phyloP scores from a whole-genome alignment of 2,329 filamentous ascomycete species.

The Ilyonectria robusta region DNA sequence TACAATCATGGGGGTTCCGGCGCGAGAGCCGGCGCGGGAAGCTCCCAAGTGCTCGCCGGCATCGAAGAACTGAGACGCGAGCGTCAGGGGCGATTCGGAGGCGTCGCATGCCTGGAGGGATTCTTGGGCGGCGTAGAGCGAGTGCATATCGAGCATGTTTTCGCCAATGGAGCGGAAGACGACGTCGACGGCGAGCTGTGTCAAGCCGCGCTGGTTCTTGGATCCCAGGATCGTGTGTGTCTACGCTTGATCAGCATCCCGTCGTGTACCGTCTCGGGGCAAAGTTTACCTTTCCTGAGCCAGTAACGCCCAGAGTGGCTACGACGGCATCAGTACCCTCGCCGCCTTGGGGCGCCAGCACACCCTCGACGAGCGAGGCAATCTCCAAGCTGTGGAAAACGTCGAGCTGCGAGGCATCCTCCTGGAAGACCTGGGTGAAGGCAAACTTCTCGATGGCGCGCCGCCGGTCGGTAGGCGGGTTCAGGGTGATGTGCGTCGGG shows the following conservation, averaged over 20 bases:
- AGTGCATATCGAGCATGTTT: slow-evolving; percentile 75
- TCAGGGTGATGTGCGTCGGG: slow-evolving; percentile 81
- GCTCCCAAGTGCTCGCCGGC: slow-evolving; percentile 72
- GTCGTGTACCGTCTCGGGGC: slow-evolving; percentile 5
- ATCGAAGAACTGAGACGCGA: slow-evolving; percentile 84
- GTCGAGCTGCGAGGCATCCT: slow-evolving; percentile 86
- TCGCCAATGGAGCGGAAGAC: slow-evolving; percentile 86
- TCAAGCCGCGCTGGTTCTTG: slow-evolving; percentile 86
- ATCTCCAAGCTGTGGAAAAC: slow-evolving; percentile 87
- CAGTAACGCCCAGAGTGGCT: slow-evolving; percentile 93
- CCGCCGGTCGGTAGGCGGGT: slow-evolving; percentile 87
- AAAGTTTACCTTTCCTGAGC: slow-evolving; percentile 87
- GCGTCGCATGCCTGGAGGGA: slow-evolving; percentile 83
- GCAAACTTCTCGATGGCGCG: slow-evolving; percentile 93
- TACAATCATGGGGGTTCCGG: slow-evolving; percentile 79
- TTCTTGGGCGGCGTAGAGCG: slow-evolving; percentile 74
- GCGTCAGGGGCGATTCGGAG: slow-evolving; percentile 83
- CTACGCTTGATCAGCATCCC: slow-evolving; percentile 60
- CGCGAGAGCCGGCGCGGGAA: slow-evolving; percentile 73
- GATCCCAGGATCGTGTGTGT: slow-evolving; percentile 97
- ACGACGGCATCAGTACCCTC: slow-evolving; percentile 91
- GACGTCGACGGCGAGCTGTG: slow-evolving; percentile 91
- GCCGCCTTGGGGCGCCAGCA: slow-evolving; percentile 78
- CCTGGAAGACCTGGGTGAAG: slow-evolving; percentile 94
- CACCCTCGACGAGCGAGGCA: slow-evolving; percentile 82